Evolutionary conservation across 495 filamentous ascomycete genomes (phyloP).

Genomic region (Apiosordaria backusii): DNA sequence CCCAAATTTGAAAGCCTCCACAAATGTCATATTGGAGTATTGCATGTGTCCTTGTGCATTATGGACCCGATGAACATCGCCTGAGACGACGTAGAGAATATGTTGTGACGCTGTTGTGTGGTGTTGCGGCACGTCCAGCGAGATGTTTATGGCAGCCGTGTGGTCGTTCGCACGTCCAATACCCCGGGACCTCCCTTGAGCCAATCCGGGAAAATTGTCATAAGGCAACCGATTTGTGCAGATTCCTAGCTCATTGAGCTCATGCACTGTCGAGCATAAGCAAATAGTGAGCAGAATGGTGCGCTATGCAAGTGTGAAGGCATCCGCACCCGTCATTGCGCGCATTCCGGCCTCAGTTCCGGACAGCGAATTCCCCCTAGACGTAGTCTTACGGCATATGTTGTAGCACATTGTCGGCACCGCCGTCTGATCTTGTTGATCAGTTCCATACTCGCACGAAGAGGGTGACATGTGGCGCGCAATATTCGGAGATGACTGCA

Average conservation of each 20-base stretch:
- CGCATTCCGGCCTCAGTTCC: background rate
- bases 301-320: background rate
- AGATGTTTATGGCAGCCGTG: conserved; percentile 17
- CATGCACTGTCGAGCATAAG: background rate
- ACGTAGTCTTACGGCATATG: conserved; percentile 25
- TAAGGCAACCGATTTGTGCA: conserved; percentile 7
- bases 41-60: conserved; percentile 12
- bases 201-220: background rate
- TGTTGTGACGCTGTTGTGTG: conserved; percentile 3
- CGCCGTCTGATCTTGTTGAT: background rate
- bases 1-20: conserved; percentile 20
- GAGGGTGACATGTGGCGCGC: background rate
- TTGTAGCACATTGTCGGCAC: conserved; percentile 19
- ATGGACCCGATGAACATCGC: conserved; percentile 9
- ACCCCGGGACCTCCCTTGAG: background rate
- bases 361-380: background rate
- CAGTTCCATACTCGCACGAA: background rate
- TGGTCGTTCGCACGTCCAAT: conserved; percentile 11
- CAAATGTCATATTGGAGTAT: conserved; percentile 19
- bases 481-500: background rate
- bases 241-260: background rate
- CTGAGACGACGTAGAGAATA: background rate
- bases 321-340: background rate
- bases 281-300: background rate
- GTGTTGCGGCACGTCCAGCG: background rate